A percentile compares a stretch with the other conserved stretches of the same genome.
Conservation (phyloP, 2,329 filamentous ascomycete genomes). For the Sphaerulina vaccinii region DNA sequence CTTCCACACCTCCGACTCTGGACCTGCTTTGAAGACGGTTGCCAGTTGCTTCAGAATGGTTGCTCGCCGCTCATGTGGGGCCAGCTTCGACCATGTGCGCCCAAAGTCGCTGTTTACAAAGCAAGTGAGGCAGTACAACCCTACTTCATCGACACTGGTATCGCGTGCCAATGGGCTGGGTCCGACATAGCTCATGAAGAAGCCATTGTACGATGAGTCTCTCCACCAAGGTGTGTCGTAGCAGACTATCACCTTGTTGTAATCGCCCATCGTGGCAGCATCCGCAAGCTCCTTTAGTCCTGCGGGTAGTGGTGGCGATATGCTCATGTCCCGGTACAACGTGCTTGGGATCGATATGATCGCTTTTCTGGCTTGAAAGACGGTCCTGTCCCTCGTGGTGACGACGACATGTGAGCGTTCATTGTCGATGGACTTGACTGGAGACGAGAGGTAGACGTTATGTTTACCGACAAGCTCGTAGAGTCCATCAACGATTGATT, state of each 20-base stretch:
- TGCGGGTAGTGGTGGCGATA: conserved; percentile 2
- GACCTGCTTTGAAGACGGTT: conserved; percentile 4
- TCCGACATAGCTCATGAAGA: conserved; percentile 8
- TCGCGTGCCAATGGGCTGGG: conserved; percentile 5
- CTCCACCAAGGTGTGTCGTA: conserved; percentile 12
- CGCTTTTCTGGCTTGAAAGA: conserved; percentile 2
- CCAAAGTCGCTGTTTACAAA: conserved; percentile 8
- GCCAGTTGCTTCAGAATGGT: conserved; percentile 10
- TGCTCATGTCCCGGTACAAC: conserved; percentile 4
- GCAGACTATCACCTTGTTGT: conserved; percentile 10
- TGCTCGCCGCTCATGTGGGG: conserved; percentile 5
- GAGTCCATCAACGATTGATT: conserved; percentile 3
- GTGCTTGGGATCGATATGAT: conserved; percentile 10
- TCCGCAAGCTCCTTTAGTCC: neutral
- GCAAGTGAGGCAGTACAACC: conserved; percentile 8
- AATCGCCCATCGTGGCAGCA: conserved; percentile 3
- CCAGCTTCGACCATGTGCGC: conserved; percentile 6
- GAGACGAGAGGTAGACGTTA: conserved; percentile 3
- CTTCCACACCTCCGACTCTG: conserved; percentile 4
- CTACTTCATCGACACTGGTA: conserved; percentile 4
- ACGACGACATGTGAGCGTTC: conserved; percentile 2
- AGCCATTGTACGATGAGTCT: conserved; percentile 6
- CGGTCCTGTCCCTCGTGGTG: neutral
- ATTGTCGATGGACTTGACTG: conserved; percentile 4
- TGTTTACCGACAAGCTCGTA: conserved; percentile 7